Conservation (phyloP, 139 green algal genomes). For the Chlamydomonas sp. region DNA sequence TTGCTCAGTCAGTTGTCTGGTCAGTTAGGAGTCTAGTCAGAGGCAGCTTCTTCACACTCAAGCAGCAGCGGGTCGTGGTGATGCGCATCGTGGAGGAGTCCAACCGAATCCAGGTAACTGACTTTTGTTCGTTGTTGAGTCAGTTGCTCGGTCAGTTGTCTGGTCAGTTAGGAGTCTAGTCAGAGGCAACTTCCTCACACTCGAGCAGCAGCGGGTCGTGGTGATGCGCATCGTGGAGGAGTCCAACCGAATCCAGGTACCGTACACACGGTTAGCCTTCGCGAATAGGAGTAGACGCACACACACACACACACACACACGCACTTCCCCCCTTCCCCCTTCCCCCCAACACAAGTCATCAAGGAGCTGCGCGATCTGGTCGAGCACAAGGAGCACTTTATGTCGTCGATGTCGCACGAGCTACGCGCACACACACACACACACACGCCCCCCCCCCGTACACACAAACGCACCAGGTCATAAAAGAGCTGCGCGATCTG, state of each 20-base stretch:
- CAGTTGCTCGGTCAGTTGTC: too few relatives aligned
- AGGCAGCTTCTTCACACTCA: slow-evolving; percentile 45
- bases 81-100: slow-evolving; percentile 40
- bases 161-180: too few relatives aligned
- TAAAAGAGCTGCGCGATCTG: slow-evolving; percentile 37
- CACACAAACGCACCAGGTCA: slow-evolving; percentile 26
- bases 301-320: too few relatives aligned
- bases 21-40: too few relatives aligned
- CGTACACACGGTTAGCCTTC: too few relatives aligned
- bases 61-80: slow-evolving; percentile 37
- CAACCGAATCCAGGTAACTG: too few relatives aligned
- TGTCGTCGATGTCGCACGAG: slow-evolving; percentile 45
- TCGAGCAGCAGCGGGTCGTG: slow-evolving; percentile 31
- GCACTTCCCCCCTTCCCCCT: background rate
- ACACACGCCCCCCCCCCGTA: too few relatives aligned
- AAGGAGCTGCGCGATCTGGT: slow-evolving; percentile 43
- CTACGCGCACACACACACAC: too few relatives aligned
- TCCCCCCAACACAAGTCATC: slow-evolving; percentile 23
- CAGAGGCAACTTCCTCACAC: slow-evolving; percentile 35
- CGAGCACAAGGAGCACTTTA: slow-evolving; percentile 63
- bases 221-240: slow-evolving; percentile 36
- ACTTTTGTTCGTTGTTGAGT: too few relatives aligned
- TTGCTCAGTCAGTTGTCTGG: too few relatives aligned
- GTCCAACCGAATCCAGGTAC: too few relatives aligned
- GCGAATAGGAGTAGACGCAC: too few relatives aligned